phyloP scores from a whole-genome alignment of 768 basidiomycete genomes.

The Tulasnella sp. region DNA sequence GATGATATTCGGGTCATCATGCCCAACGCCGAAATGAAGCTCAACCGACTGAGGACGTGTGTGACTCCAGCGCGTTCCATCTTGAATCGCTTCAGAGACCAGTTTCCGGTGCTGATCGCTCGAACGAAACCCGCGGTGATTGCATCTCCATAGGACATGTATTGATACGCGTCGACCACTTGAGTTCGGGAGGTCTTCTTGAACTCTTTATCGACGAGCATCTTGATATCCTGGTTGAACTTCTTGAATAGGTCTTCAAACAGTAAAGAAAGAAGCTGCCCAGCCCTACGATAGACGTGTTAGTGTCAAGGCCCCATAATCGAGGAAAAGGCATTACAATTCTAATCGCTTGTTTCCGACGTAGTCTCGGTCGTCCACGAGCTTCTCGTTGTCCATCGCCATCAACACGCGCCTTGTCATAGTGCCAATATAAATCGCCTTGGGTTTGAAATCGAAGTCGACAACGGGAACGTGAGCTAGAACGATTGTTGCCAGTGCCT shows the following conservation, averaged over 20 bases:
- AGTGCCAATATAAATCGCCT: conserved; percentile 93
- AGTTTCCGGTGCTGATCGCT: conserved; percentile 97
- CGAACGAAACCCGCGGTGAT: conserved; percentile 93
- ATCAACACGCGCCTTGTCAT: conserved; percentile 95
- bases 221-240: conserved; percentile 91
- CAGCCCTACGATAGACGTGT: conserved; percentile 49
- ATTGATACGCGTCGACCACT: conserved; percentile 90
- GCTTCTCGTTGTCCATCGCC: conserved; percentile 93
- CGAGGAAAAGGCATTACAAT: conserved; percentile 48
- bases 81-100: conserved; percentile 98
- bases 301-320: conserved; percentile 1
- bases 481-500: conserved; percentile 94
- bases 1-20: conserved; percentile 99
- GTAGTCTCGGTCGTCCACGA: conserved; percentile 98
- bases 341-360: conserved; percentile 98
- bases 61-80: conserved; percentile 99
- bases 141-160: conserved; percentile 92
- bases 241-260: conserved; percentile 99
- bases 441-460: conserved; percentile 79
- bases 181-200: conserved; percentile 91
- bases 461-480: conserved; percentile 91
- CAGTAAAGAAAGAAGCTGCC: conserved; percentile 85
- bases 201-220: conserved; percentile 90
- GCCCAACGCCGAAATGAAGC: conserved; percentile 93
- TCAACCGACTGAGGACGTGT: conserved; percentile 88